These are phyloP conservation scores for Hyphodiscus sp. DNA, from an alignment of 2,329 filamentous ascomycete species.

Conservation along the genomic window DNA sequence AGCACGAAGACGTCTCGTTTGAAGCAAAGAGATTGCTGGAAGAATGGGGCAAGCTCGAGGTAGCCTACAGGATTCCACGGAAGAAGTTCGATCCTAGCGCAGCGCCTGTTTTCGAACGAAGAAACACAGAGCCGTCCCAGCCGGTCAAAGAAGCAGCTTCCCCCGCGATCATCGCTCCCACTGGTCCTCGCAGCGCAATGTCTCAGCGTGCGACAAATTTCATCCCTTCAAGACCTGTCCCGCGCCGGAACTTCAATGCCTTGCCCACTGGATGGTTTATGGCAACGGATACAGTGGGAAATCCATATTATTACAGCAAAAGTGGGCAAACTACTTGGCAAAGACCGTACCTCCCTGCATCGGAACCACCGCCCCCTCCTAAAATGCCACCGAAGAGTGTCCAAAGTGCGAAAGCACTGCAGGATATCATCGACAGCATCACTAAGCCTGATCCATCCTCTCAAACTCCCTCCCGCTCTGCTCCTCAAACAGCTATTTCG, in stretches of 20 bases:
- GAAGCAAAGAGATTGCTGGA: slow-evolving; percentile 68
- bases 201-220: slow-evolving; percentile 50
- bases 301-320: slow-evolving; percentile 80
- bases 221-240: slow-evolving; percentile 48
- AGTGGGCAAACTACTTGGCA: slow-evolving; percentile 76
- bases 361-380: slow-evolving; percentile 47
- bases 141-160: slow-evolving; percentile 32
- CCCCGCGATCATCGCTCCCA: slow-evolving; percentile 34
- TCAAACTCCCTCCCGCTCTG: slow-evolving; percentile 54
- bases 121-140: slow-evolving; percentile 55
- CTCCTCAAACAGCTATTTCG: slow-evolving; percentile 37
- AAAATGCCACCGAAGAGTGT: slow-evolving; percentile 43
- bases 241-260: slow-evolving; percentile 49
- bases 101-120: slow-evolving; percentile 50
- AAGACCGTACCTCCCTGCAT: slow-evolving; percentile 63
- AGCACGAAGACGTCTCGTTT: slow-evolving; percentile 68
- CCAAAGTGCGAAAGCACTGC: slow-evolving; percentile 62
- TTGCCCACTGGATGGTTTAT: slow-evolving; percentile 84
- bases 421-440: slow-evolving; percentile 80
- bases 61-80: slow-evolving; percentile 87
- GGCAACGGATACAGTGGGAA: slow-evolving; percentile 63
- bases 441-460: slow-evolving; percentile 50
- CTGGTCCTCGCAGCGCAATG: slow-evolving; percentile 39
- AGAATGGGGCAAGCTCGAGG: slow-evolving; percentile 82
- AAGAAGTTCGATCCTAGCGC: slow-evolving; percentile 74